phyloP scores from a whole-genome alignment of 2,329 filamentous ascomycete species.

The Cladosporium sp. region DNA sequence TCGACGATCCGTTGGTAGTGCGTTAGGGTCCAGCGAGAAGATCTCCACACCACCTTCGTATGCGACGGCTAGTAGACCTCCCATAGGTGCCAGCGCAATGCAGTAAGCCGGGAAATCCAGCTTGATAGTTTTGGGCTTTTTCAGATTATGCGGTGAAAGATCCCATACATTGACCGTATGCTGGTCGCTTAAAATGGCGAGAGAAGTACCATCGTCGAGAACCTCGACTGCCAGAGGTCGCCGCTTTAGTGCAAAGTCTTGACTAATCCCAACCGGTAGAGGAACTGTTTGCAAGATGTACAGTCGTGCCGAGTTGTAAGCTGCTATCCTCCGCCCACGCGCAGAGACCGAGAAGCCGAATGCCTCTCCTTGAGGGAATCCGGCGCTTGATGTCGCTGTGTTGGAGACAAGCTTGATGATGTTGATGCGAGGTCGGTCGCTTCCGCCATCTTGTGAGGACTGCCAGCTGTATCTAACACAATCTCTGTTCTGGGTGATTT shows the following conservation, averaged over 20 bases:
- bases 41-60: slow-evolving; percentile 86
- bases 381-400: slow-evolving; percentile 71
- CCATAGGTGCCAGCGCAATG: slow-evolving; percentile 75
- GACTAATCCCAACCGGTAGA: slow-evolving; percentile 53
- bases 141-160: slow-evolving; percentile 54
- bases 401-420: slow-evolving; percentile 77
- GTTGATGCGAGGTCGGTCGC: slow-evolving; percentile 33
- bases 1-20: slow-evolving; percentile 36
- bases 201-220: slow-evolving; percentile 67
- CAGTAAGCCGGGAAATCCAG: slow-evolving; percentile 73
- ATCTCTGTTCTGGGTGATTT: slow-evolving; percentile 28
- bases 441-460: slow-evolving; percentile 33
- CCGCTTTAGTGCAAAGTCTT: slow-evolving; percentile 75
- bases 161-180: slow-evolving; percentile 82
- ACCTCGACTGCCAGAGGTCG: slow-evolving; percentile 73
- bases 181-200: slow-evolving; percentile 75
- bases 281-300: slow-evolving; percentile 68
- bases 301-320: slow-evolving; percentile 80
- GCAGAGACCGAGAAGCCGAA: slow-evolving; percentile 80
- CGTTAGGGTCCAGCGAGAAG: slow-evolving; percentile 64
- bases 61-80: slow-evolving; percentile 76
- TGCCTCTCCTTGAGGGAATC: slow-evolving; percentile 65
- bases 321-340: slow-evolving; percentile 68
- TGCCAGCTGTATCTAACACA: slow-evolving; percentile 36
- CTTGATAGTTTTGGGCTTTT: slow-evolving; percentile 63